Conservation (phyloP, 257 asterid genomes). For the Scutellaria minor region DNA sequence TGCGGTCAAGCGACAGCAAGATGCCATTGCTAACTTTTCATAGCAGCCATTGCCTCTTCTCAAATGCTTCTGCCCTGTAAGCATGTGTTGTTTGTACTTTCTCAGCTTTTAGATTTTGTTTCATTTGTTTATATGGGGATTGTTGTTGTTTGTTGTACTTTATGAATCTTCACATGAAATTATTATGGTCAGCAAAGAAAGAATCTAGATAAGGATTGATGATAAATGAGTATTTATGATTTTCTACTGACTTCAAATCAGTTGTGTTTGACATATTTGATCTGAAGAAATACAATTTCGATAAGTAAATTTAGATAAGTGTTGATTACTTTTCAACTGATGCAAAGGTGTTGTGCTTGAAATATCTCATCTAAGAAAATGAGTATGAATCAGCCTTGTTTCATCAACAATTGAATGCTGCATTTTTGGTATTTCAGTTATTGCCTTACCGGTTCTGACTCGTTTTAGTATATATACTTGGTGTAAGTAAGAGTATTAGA, state of each 20-base stretch:
- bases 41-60: slow-evolving; percentile 58
- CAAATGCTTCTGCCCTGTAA: slow-evolving; percentile 66
- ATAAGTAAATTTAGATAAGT: neutral
- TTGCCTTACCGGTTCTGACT: neutral
- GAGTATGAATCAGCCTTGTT: neutral
- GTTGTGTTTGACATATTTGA: slow-evolving; percentile 22
- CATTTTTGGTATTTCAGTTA: slow-evolving; percentile 19
- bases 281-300: slow-evolving; percentile 16
- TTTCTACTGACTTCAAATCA: neutral
- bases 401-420: slow-evolving; percentile 16
- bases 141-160: slow-evolving; percentile 51
- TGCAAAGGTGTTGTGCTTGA: slow-evolving; percentile 17
- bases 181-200: slow-evolving; percentile 40
- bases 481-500: neutral
- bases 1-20: slow-evolving; percentile 35
- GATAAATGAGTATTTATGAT: slow-evolving; percentile 14
- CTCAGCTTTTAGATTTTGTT: slow-evolving; percentile 51
- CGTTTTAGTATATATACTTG: slow-evolving; percentile 10
- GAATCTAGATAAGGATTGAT: slow-evolving; percentile 25
- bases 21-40: slow-evolving; percentile 33
- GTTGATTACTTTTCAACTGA: slow-evolving; percentile 2
- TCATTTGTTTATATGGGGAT: slow-evolving; percentile 59
- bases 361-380: slow-evolving; percentile 25
- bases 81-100: slow-evolving; percentile 60
- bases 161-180: slow-evolving; percentile 36